Percentiles rank a stretch among this genome's conserved stretches.
Conservation (phyloP, 768 basidiomycete species). For the Amanita jacksonii region DNA sequence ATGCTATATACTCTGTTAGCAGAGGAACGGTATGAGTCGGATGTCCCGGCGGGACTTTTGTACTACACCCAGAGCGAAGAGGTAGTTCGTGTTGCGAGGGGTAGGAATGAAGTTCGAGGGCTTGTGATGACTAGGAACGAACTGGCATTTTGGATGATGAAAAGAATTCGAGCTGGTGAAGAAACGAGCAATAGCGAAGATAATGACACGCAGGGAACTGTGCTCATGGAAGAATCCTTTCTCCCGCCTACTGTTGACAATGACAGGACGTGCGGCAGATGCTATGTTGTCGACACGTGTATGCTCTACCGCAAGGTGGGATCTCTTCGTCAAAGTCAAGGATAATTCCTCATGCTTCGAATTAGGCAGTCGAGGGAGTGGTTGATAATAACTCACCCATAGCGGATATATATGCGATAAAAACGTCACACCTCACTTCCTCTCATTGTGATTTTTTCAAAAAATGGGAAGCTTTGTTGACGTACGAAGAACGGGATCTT, state of each 20-base stretch:
- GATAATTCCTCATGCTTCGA: background rate
- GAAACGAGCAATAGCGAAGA: no score
- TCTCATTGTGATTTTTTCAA: conserved; percentile 72
- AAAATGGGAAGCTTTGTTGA: conserved; percentile 81
- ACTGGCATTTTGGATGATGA: conserved; percentile 69
- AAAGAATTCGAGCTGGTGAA: conserved; percentile 23
- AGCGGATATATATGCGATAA: conserved; percentile 60
- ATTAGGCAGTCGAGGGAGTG: conserved; percentile 61
- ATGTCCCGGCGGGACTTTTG: conserved; percentile 75
- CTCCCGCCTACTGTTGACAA: conserved; percentile 86
- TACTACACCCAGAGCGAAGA: conserved; percentile 93
- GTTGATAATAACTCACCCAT: conserved; percentile 44
- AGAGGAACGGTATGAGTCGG: conserved; percentile 80
- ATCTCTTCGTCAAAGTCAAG: conserved; percentile 2
- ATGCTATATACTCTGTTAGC: conserved; percentile 92
- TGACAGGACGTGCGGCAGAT: conserved; percentile 64
- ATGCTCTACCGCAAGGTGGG: conserved; percentile 87
- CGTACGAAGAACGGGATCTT: conserved; percentile 81
- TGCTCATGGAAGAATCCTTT: conserved; percentile 39
- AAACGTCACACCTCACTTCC: conserved; percentile 71
- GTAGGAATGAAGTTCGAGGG: conserved; percentile 75
- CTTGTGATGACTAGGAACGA: conserved; percentile 79
- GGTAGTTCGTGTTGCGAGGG: conserved; percentile 72
- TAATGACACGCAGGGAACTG: conserved; percentile 4
- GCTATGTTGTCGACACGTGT: conserved; percentile 78